phyloP scores from a whole-genome alignment of 331 rosid species.

The Arachis monticola region DNA sequence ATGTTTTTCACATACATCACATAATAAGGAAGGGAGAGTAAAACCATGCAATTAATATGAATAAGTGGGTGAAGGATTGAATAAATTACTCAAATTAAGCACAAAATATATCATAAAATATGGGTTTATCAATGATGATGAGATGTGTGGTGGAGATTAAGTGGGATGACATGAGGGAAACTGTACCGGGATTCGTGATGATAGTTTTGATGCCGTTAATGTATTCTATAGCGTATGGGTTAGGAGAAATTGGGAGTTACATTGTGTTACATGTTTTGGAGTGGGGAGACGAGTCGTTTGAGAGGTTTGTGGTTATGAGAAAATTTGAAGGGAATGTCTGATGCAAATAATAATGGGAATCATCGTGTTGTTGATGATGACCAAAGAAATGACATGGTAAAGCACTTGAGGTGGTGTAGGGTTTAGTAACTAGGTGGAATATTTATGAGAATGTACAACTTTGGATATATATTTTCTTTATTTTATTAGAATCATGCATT shows the following conservation, averaged over 20 bases:
- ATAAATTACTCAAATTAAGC: no score
- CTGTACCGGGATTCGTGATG: constrained; percentile 81
- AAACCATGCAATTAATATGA: no score
- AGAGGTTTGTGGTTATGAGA: neutral
- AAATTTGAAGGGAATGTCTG: constrained; percentile 11
- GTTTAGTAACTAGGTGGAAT: neutral
- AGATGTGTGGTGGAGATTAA: constrained; percentile 80
- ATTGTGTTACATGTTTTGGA: constrained; percentile 67
- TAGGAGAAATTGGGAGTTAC: constrained; percentile 77
- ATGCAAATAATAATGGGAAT: constrained; percentile 17
- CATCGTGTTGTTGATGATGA: neutral
- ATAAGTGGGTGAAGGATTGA: no score
- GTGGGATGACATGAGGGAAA: constrained; percentile 86
- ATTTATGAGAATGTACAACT: neutral
- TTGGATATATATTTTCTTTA: neutral
- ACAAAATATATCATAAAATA: no score
- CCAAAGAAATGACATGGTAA: neutral
- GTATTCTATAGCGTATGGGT: constrained; percentile 81
- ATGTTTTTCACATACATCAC: no score
- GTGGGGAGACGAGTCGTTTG: constrained; percentile 49
- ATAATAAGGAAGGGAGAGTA: no score
- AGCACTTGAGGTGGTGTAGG: neutral
- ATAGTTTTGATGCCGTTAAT: constrained; percentile 78
- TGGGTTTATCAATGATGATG: constrained; percentile 62
- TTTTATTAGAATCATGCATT: neutral